Base-by-base conservation (phyloP, 2,329 filamentous ascomycete species). In the Colletotrichum coccodes region DNA sequence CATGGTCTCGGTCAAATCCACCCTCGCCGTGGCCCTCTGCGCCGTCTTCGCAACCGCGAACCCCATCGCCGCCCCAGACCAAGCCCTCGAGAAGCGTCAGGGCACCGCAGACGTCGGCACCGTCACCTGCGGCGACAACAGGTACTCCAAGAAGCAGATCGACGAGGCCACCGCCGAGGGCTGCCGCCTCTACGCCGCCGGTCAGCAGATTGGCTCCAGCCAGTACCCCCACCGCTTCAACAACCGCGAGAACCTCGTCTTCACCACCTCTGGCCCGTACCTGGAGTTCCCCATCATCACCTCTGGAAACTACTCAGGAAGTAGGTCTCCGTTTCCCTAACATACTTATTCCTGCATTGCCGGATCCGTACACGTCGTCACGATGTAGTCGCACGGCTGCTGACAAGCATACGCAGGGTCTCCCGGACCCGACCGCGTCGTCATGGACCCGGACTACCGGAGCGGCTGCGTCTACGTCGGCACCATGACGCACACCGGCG, bases 401-500 rank as follows among this genome's bases (percentile, higher is more conserved):
- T 74, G 42, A 72, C 32, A 34, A 62, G 28, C 30, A 30, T 16
- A 6, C 47, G 23, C 60, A 86, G 89, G 88, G 23, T 86, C 84
- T 1, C 91, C 91, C 1, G 91, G 91, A 42, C 80, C 91, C 21
- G 90, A 93, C 76, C 88, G 91, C 57, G 88, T 92, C 60, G 77
- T 92, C 11, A 89, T 93, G 80, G 90, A 89, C 75, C 82, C 75
- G 0, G 16, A 53, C 7, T 57, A 66, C 49, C 61, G 28, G 26
- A 36, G 56, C 56, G 70, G 79, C 18, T 87, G 90, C 73, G 68
- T 85, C 65, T 84, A 87, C 50, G 91, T 89, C 16, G 91, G 90
- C 42, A 81, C 86, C 32, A 91, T 93, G 71, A 93, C 91, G 0
- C 91, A 93, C 75, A 91, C 89, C 26, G 91, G 91, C 32, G 91